Conservation (phyloP, 2,329 filamentous ascomycete species). For the Aspergillus flavus region DNA sequence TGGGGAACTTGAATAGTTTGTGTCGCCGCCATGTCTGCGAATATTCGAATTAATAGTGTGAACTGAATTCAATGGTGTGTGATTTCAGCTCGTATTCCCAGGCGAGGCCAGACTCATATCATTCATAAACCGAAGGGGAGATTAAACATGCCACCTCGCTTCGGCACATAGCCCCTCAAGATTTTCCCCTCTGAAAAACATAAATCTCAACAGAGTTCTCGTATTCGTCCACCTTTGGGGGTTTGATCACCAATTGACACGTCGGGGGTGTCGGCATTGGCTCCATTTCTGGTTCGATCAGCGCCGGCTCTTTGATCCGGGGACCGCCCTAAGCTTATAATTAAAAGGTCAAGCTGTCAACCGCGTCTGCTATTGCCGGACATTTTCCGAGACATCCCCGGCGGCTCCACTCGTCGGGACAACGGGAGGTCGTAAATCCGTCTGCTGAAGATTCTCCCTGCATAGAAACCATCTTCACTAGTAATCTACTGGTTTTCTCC, state of each 20-base stretch:
- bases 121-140: not conserved
- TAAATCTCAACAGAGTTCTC: not conserved
- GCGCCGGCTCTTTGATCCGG: not conserved
- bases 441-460: not conserved
- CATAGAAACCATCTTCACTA: no score
- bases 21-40: slow-evolving; percentile 24
- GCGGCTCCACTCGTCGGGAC: not conserved
- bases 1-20: slow-evolving; percentile 50
- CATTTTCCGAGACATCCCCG: not conserved
- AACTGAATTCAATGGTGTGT: not conserved
- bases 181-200: not conserved
- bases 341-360: slow-evolving; percentile 2
- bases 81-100: not conserved
- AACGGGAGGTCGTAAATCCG: not conserved
- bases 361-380: not conserved
- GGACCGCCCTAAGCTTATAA: slow-evolving; percentile 1
- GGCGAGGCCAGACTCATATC: not conserved
- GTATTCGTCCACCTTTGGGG: not conserved
- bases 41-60: not conserved
- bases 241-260: not conserved
- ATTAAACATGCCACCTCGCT: not conserved
- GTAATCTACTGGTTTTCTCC: not conserved
- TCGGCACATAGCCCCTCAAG: not conserved
- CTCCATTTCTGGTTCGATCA: slow-evolving; percentile 1
- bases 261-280: not conserved